phyloP scores from a whole-genome alignment of 2,329 filamentous ascomycete genomes.

The Fusarium nodosum region DNA sequence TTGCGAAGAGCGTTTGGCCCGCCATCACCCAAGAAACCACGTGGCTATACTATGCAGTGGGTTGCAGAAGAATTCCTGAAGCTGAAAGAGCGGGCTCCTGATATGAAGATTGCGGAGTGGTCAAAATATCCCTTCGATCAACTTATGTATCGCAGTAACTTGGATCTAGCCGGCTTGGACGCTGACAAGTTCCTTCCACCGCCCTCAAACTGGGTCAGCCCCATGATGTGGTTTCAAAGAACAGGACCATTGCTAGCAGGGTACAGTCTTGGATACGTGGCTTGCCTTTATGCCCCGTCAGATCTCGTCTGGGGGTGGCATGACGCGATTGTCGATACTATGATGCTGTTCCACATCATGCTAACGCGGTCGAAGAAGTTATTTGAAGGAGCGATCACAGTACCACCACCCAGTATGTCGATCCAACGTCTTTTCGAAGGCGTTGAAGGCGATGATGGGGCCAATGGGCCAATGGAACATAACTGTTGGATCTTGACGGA shows the following conservation, averaged over 20 bases:
- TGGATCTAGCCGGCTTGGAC: not conserved
- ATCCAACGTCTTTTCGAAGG: not conserved
- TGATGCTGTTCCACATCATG: not conserved
- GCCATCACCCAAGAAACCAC: not conserved
- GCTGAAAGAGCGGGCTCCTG: not conserved
- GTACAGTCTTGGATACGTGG: not conserved
- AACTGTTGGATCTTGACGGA: not conserved
- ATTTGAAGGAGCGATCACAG: not conserved
- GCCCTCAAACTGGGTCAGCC: not conserved
- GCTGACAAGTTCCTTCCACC: not conserved
- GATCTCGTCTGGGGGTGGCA: not conserved
- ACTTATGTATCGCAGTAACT: not conserved
- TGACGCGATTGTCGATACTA: not conserved
- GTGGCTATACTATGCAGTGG: not conserved
- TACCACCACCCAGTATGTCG: not conserved
- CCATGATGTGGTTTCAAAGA: not conserved
- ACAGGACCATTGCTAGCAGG: not conserved
- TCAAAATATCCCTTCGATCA: not conserved
- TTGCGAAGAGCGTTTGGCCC: not conserved
- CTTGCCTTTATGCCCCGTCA: not conserved
- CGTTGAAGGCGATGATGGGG: not conserved
- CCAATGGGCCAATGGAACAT: no score
- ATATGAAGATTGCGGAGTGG: not conserved
- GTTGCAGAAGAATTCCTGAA: not conserved
- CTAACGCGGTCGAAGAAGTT: not conserved